phyloP scores from a whole-genome alignment of 1,139 yeast species.

The Geotrichum klebahnii region DNA sequence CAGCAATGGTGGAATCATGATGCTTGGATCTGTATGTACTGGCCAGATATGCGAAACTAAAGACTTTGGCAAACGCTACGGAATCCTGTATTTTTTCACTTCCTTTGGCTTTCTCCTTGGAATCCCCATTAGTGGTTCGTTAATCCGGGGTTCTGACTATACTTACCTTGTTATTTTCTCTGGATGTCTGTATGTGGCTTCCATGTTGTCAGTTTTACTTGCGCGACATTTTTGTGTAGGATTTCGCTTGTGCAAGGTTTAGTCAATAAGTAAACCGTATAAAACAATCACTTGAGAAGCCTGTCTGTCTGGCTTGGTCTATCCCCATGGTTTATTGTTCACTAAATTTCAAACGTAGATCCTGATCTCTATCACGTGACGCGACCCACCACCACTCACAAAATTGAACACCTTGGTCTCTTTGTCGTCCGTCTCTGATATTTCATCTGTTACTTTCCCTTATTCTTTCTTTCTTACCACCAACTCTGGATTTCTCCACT shows the following conservation, averaged over 20 bases:
- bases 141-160: conserved; percentile 41
- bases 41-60: conserved; percentile 48
- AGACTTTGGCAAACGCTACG: conserved; percentile 50
- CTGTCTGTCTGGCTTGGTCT: no score
- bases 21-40: conserved; percentile 50
- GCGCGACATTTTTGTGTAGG: conserved; percentile 21
- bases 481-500: not conserved
- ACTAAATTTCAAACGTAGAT: no score
- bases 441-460: not conserved
- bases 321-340: no score
- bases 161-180: conserved; percentile 16
- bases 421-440: no score
- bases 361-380: no score
- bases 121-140: conserved; percentile 51
- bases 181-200: conserved; percentile 15
- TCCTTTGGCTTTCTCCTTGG: conserved; percentile 47
- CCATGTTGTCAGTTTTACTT: conserved; percentile 11
- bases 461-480: not conserved
- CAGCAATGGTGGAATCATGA: conserved; percentile 48
- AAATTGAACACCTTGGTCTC: not conserved
- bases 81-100: conserved; percentile 47
- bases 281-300: no score
- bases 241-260: conserved; percentile 15
- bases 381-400: no score
- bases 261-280: no score